These are phyloP conservation scores for Linnemannia exigua DNA, from an alignment of 192 early-diverging fungal genomes.

Conservation along the genomic window DNA sequence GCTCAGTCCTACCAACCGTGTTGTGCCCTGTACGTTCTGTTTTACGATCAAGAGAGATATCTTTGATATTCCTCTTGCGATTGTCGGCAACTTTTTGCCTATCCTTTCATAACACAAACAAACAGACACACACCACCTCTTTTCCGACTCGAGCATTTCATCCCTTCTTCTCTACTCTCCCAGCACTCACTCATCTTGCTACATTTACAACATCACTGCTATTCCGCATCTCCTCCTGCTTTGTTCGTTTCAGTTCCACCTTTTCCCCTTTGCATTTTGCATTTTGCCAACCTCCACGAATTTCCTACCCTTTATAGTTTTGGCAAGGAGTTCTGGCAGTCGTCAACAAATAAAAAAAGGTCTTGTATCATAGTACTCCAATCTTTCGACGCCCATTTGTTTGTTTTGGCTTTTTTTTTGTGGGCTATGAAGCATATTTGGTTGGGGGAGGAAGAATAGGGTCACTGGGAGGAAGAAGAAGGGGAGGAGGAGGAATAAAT, in stretches of 20 bases:
- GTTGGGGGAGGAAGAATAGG: not conserved
- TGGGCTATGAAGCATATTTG: not conserved
- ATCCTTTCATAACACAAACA: slow-evolving; percentile 18
- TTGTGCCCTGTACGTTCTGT: slow-evolving; percentile 90
- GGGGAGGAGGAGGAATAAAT: not conserved
- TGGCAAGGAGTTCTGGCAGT: not conserved
- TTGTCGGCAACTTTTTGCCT: slow-evolving; percentile 73
- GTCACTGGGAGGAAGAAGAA: not conserved
- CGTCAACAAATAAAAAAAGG: not conserved
- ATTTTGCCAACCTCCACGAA: not conserved
- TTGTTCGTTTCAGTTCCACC: not conserved
- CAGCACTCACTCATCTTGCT: not conserved
- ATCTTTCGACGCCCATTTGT: too few species aligned
- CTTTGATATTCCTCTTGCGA: slow-evolving; percentile 92
- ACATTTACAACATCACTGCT: not conserved
- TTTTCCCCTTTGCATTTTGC: not conserved
- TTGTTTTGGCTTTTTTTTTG: not conserved
- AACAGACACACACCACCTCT: not conserved
- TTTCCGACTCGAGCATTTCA: not conserved
- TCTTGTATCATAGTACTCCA: slow-evolving; percentile 2
- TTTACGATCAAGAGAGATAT: slow-evolving; percentile 97
- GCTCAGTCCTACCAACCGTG: slow-evolving; percentile 73
- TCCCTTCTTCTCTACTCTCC: not conserved
- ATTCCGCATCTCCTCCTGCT: not conserved
- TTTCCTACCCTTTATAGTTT: not conserved